Conservation (phyloP, 2,329 filamentous ascomycete genomes). For the Cladophialophora yegresii region DNA sequence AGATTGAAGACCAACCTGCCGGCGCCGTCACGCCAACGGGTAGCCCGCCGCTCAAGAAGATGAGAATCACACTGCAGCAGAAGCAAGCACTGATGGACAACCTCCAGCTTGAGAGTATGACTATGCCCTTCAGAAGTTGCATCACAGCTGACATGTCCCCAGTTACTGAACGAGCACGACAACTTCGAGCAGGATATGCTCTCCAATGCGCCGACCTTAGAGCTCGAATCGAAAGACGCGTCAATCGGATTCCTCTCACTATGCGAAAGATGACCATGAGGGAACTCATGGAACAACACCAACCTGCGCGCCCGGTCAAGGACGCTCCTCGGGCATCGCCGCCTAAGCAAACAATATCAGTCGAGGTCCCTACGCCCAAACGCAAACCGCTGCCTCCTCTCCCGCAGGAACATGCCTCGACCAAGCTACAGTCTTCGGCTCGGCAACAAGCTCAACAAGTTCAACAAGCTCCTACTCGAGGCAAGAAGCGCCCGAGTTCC, state of each 20-base stretch:
- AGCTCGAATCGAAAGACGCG: slow-evolving; percentile 84
- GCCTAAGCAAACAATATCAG: slow-evolving; percentile 27
- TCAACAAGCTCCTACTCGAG: slow-evolving; percentile 14
- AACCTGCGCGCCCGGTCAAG: slow-evolving; percentile 51
- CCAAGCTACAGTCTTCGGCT: slow-evolving; percentile 38
- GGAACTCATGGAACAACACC: slow-evolving; percentile 58
- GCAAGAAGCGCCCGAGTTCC: slow-evolving; percentile 38
- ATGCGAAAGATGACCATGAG: slow-evolving; percentile 79
- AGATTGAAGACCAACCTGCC: slow-evolving; percentile 45
- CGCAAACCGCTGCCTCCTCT: slow-evolving; percentile 39
- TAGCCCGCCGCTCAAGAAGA: slow-evolving; percentile 65
- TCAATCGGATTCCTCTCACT: slow-evolving; percentile 84
- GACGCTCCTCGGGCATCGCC: slow-evolving; percentile 39
- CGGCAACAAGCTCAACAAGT: slow-evolving; percentile 38
- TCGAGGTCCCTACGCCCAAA: slow-evolving; percentile 32
- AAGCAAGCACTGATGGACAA: slow-evolving; percentile 90
- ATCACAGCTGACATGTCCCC: slow-evolving; percentile 22
- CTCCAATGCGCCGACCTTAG: slow-evolving; percentile 83
- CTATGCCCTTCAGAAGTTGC: neutral
- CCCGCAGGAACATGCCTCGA: slow-evolving; percentile 35
- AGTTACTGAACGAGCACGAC: slow-evolving; percentile 87
- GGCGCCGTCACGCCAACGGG: slow-evolving; percentile 49
- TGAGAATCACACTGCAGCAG: slow-evolving; percentile 66
- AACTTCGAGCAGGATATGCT: slow-evolving; percentile 84
- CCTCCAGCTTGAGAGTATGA: slow-evolving; percentile 79